phyloP scores from a whole-genome alignment of 805 yeast genomes.

The Lachancea lanzarotensis region DNA sequence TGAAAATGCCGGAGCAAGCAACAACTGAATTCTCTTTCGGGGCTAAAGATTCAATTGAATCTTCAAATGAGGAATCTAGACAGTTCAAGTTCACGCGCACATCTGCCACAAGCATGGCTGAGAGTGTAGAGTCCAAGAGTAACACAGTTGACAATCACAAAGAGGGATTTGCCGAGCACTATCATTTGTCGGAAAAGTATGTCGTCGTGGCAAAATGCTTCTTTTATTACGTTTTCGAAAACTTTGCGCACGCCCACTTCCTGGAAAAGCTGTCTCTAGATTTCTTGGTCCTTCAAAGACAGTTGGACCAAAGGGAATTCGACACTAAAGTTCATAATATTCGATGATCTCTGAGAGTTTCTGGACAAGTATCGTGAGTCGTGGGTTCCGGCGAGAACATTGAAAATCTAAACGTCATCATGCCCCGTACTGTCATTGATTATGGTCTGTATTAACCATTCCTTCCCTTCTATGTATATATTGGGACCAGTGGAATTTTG shows the following conservation, averaged over 20 bases:
- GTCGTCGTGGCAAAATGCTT: conserved; percentile 26
- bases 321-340: neutral
- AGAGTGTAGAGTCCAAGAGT: conserved; percentile 3
- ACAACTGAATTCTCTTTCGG: conserved; percentile 23
- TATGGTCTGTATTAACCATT: conserved; percentile 31
- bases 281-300: conserved; percentile 18
- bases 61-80: neutral
- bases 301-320: conserved; percentile 10
- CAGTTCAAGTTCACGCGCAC: neutral
- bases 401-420: neutral
- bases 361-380: neutral
- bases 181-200: conserved; percentile 26
- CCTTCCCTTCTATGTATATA: conserved; percentile 24
- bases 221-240: conserved; percentile 19
- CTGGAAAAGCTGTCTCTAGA: conserved; percentile 24
- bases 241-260: conserved; percentile 25
- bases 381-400: neutral
- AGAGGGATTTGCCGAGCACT: conserved; percentile 27
- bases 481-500: neutral
- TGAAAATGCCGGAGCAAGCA: conserved; percentile 26
- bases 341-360: neutral
- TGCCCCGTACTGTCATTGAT: conserved; percentile 21
- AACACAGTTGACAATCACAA: conserved; percentile 3
- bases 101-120: neutral
- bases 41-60: neutral